phyloP scores from a whole-genome alignment of 305 asterid species.

The Rubia tinctorum region DNA sequence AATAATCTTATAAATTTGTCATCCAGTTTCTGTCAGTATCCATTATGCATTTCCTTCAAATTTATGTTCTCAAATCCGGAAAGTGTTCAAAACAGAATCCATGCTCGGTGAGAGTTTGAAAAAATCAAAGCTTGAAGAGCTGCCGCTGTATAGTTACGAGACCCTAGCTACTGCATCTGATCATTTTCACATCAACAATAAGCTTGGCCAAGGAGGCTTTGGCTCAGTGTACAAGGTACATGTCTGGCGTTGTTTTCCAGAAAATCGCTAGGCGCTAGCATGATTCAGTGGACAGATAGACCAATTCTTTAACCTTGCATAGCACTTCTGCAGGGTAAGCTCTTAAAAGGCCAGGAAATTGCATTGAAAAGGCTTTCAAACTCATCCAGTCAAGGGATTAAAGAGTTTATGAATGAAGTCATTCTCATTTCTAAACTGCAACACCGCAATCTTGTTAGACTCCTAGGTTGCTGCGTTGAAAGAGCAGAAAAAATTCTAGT shows the following conservation, averaged over 20 bases:
- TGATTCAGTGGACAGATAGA: no score
- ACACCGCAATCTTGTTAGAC: conserved; percentile 15
- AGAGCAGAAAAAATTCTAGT: conserved; percentile 16
- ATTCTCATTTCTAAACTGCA: no score
- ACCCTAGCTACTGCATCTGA: background rate
- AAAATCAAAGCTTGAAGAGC: background rate
- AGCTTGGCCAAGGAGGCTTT: background rate
- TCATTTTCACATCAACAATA: background rate
- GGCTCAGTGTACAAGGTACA: background rate
- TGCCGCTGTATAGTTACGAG: background rate
- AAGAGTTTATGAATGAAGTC: no score
- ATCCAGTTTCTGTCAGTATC: background rate
- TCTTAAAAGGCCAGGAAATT: no score
- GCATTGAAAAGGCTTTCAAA: no score
- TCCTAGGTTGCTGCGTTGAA: conserved; percentile 16
- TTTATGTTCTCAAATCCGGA: background rate
- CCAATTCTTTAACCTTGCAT: no score
- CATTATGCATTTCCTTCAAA: background rate
- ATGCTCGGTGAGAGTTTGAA: background rate
- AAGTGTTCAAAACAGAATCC: background rate
- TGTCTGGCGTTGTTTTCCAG: no score
- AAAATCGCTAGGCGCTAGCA: no score
- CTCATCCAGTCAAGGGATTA: no score
- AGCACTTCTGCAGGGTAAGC: no score
- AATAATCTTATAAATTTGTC: background rate